These are phyloP conservation scores for Chaetomiaceae sp. DNA, from an alignment of 2,329 filamentous ascomycete species.

Conservation along the genomic window DNA sequence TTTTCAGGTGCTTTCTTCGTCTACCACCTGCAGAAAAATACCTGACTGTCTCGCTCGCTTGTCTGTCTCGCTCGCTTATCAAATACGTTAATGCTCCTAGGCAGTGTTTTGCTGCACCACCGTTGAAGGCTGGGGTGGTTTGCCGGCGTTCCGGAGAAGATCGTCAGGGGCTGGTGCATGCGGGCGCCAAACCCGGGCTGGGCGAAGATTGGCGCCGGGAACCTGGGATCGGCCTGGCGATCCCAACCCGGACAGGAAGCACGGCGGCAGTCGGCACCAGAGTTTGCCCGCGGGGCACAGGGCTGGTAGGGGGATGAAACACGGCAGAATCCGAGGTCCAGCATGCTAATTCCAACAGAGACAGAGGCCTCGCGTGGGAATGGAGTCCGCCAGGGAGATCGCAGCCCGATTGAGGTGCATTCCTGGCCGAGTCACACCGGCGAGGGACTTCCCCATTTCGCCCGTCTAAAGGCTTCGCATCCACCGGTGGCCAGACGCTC, in stretches of 20 bases:
- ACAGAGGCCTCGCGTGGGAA: conserved; percentile 5
- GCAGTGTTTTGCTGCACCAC: neutral
- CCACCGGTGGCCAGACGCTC: neutral
- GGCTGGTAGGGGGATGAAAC: conserved; percentile 11
- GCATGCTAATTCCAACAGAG: neutral
- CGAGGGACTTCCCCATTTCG: conserved; percentile 1
- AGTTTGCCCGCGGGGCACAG: neutral
- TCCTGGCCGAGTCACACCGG: neutral
- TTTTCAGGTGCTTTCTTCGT: too few relatives aligned
- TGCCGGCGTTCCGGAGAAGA: conserved; percentile 5
- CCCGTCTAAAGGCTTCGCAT: conserved; percentile 8
- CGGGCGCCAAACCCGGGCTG: conserved; percentile 10
- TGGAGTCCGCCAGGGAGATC: conserved; percentile 13
- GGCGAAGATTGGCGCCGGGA: conserved; percentile 12
- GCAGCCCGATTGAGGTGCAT: conserved; percentile 7
- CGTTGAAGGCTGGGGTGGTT: too few relatives aligned
- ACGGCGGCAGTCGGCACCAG: conserved; percentile 3
- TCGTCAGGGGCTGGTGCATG: conserved; percentile 16
- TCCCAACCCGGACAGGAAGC: conserved; percentile 1
- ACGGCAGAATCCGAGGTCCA: neutral
- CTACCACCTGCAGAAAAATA: too few relatives aligned
- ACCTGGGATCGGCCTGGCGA: conserved; percentile 8
- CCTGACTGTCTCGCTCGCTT: too few relatives aligned
- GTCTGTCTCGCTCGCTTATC: too few relatives aligned
- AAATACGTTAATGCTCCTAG: too few relatives aligned